These are phyloP conservation scores for Chenopodium quinoa DNA, from an alignment of 148 eudicot genomes.

Conservation along the genomic window DNA sequence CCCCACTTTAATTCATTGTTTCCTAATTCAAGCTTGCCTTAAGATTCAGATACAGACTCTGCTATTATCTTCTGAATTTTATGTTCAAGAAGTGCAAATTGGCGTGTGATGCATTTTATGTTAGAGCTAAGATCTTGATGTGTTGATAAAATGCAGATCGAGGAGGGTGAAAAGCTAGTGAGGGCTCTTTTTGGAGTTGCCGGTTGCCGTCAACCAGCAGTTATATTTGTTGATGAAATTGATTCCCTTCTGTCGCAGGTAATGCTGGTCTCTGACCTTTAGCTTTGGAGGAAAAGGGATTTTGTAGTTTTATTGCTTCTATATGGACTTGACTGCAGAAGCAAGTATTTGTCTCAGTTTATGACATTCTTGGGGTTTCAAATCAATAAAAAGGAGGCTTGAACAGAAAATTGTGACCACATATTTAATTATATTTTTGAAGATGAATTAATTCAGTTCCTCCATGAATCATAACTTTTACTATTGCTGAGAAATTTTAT, in stretches of 20 bases:
- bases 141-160: constrained; percentile 46
- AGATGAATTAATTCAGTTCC: neutral
- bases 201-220: constrained; percentile 99
- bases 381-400: neutral
- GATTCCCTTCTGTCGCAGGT: constrained; percentile 99
- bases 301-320: neutral
- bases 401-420: neutral
- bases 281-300: neutral
- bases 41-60: too few relatives aligned
- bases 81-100: constrained; percentile 3
- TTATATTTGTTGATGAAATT: constrained; percentile 98
- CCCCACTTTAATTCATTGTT: too few relatives aligned
- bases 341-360: neutral
- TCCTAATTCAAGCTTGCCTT: neutral
- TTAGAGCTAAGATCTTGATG: constrained; percentile 4
- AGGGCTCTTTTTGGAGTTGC: constrained; percentile 99
- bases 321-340: too few relatives aligned
- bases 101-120: neutral
- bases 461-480: constrained; percentile 9
- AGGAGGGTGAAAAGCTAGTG: constrained; percentile 99
- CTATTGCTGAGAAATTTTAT: constrained; percentile 7
- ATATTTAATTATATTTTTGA: neutral
- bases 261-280: constrained; percentile 18
- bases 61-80: too few relatives aligned
- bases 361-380: neutral